Base-by-base conservation (phyloP, 2,329 filamentous ascomycete species). In the Alternaria novae-zelandiae region DNA sequence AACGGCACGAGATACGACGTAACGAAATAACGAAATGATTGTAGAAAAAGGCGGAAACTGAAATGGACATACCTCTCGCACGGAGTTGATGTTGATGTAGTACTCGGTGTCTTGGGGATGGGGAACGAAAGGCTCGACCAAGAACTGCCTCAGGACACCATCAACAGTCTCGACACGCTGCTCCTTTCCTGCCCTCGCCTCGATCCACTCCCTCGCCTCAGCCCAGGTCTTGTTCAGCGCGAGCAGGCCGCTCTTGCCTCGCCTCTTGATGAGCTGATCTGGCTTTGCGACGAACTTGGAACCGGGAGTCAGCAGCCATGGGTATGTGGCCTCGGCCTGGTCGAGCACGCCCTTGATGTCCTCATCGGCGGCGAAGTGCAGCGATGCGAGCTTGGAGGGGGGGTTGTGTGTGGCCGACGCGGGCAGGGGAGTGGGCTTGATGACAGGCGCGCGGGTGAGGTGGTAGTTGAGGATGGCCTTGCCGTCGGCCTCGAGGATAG, bases 381-480 rank as follows among this genome's bases (percentile, higher is more conserved):
- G 89, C 71, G 93, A 94, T 62, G 95, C 95, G 77, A 98, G 90
- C 84, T 92, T 95, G 76, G 94, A 86, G 67, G 96, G 90, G 74
- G 96, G 86, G 86, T 98, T 98, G 90, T 99, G 96, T 82, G 89
- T 96, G 70, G 91, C 83, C 70, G 92, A 87, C 72, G 88, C 82
- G 74, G 94, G 93, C 61, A 98, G 93, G 84, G 96, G 94, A 79
- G 94, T 95, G 74, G 95, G 92, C 91, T 97, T 98, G 89, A 99
- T 97, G 83, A 97, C 91, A 72, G 94, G 91, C 75, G 96, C 93
- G 82, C 96, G 92, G 77, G 96, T 98, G 85, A 99, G 94, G 88
- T 98, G 96, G 89, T 98, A 99, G 92, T 97, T 98, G 89, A 99
- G 89, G 87, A 99, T 98, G 89, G 96, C 96, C 92, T 99, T 99